Base-by-base conservation (phyloP, 768 basidiomycete genomes). In the Leccinum subtestaceum region DNA sequence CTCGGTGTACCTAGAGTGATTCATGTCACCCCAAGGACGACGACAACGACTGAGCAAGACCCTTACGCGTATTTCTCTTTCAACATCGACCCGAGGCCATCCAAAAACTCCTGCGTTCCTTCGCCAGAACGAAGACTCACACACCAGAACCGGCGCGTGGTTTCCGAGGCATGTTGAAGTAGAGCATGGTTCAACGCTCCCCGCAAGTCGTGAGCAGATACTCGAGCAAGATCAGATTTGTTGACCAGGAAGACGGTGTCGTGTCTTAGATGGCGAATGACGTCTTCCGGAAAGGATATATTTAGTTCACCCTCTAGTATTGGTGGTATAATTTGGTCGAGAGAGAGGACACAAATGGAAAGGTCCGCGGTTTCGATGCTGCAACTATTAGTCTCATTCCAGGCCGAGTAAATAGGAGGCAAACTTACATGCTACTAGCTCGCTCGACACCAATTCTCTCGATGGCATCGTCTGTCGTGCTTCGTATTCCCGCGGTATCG, bases 401-500 rank as follows among this genome's bases (percentile, higher is more conserved):
- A 4, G 27, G 3, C 17, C 10, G 49, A 50, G 5, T n/a, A 21
- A 23, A 31, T 19, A 5, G 4, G 52, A 53, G 56, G 46, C 45
- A 54, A 47, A 76, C 88, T 64, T 61, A 93, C 93, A 83, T 79
- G 47, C 80, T 75, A 49, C 75, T 75, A 0, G 93, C 95, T 32
- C 89, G 81, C 62, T 89, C 80, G 17, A 96, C 82, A 0, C 94
- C 95, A 48, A 95, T 93, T 32, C 71, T 78, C 72, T 97, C 94
- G 2, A 95, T 87, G 3, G 82, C 65, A 55, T 74, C 69, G 62
- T 93, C 86, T 8, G 81, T 74, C 0, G 89, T 87, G 57, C 77
- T 72, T 29, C 94, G 80, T 12, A 96, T 73, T 1, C 94, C 95
- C 2, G 94, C 95, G 0, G 95, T 96, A 69, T 97, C 95, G 1